Evolutionary conservation across 352 stramenopile genomes (phyloP).

Genomic region (Globisporangium heterothallicum): DNA sequence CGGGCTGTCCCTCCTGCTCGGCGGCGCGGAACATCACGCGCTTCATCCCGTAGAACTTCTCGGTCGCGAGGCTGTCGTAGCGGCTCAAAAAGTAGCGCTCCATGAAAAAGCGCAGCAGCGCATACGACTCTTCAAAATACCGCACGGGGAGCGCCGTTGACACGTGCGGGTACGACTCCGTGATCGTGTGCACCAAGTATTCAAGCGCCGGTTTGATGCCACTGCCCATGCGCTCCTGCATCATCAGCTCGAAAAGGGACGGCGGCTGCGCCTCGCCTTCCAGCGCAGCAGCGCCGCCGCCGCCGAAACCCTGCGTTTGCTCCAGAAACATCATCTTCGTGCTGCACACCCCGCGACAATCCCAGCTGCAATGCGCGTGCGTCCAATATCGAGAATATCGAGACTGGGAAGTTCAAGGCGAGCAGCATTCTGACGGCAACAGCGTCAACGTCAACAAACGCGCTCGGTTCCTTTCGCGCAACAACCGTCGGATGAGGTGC

Average conservation of each 20-base stretch:
- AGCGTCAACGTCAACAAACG: neutral
- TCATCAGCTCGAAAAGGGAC: slow-evolving; percentile 84
- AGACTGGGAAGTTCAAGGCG: too few species aligned
- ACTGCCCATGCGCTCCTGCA: slow-evolving; percentile 80
- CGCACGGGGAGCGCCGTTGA: slow-evolving; percentile 46
- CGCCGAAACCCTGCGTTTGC: slow-evolving; percentile 68
- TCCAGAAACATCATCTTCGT: slow-evolving; percentile 72
- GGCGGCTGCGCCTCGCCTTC: slow-evolving; percentile 19
- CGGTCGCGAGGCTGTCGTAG: slow-evolving; percentile 71
- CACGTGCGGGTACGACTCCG: slow-evolving; percentile 69
- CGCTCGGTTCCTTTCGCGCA: slow-evolving; percentile 1
- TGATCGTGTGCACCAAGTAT: slow-evolving; percentile 68
- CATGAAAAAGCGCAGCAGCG: slow-evolving; percentile 46
- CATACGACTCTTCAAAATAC: slow-evolving; percentile 76
- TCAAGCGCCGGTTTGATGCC: slow-evolving; percentile 72
- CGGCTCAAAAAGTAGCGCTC: slow-evolving; percentile 72
- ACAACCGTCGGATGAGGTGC: neutral
- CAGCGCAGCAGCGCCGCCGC: slow-evolving; percentile 3
- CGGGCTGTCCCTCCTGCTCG: slow-evolving; percentile 2
- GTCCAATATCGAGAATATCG: neutral
- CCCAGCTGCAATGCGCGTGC: slow-evolving; percentile 1
- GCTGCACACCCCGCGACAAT: too few species aligned
- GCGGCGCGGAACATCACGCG: slow-evolving; percentile 40
- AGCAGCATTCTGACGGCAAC: too few species aligned
- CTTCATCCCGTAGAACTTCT: slow-evolving; percentile 87